Evolutionary conservation across 1,284 basidiomycete genomes (phyloP).

Genomic region (Bothia castanella): DNA sequence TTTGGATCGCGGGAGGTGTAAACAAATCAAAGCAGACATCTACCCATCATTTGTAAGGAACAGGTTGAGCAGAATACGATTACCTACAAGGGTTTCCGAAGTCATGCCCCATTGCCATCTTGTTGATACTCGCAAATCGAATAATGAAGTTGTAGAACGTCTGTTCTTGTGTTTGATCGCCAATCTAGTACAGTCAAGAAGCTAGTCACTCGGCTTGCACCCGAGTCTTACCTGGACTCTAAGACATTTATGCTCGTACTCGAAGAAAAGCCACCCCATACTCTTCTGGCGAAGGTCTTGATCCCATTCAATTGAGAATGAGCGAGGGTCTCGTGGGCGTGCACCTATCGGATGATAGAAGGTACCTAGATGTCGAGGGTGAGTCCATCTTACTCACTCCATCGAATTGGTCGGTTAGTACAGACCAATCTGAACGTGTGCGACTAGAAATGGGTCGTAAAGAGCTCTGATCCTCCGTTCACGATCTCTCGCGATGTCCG

Average conservation of each 20-base stretch:
- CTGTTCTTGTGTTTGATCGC: slow-evolving; percentile 50
- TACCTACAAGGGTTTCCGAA: slow-evolving; percentile 41
- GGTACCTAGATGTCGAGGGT: slow-evolving; percentile 21
- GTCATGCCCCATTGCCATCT: slow-evolving; percentile 56
- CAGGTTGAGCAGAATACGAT: slow-evolving; percentile 4
- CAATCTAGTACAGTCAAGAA: slow-evolving; percentile 41
- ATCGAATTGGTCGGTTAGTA: slow-evolving; percentile 20
- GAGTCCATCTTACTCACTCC: neutral
- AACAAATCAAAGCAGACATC: slow-evolving; percentile 63
- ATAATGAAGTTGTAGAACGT: slow-evolving; percentile 50
- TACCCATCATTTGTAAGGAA: slow-evolving; percentile 24
- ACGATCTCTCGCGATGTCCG: slow-evolving; percentile 54
- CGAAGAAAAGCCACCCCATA: slow-evolving; percentile 53
- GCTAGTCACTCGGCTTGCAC: neutral
- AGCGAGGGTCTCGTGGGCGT: slow-evolving; percentile 39
- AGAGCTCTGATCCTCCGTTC: slow-evolving; percentile 44
- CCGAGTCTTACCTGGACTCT: slow-evolving; percentile 46
- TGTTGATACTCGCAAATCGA: slow-evolving; percentile 54
- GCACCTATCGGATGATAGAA: slow-evolving; percentile 32
- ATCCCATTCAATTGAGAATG: slow-evolving; percentile 66
- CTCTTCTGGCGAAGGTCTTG: slow-evolving; percentile 40
- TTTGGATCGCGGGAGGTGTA: slow-evolving; percentile 60
- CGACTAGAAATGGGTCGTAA: slow-evolving; percentile 47
- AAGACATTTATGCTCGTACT: slow-evolving; percentile 63
- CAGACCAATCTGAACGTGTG: slow-evolving; percentile 59